These are phyloP conservation scores for Gloeophyllum trabeum DNA, from an alignment of 768 basidiomycete genomes.

Conservation along the genomic window DNA sequence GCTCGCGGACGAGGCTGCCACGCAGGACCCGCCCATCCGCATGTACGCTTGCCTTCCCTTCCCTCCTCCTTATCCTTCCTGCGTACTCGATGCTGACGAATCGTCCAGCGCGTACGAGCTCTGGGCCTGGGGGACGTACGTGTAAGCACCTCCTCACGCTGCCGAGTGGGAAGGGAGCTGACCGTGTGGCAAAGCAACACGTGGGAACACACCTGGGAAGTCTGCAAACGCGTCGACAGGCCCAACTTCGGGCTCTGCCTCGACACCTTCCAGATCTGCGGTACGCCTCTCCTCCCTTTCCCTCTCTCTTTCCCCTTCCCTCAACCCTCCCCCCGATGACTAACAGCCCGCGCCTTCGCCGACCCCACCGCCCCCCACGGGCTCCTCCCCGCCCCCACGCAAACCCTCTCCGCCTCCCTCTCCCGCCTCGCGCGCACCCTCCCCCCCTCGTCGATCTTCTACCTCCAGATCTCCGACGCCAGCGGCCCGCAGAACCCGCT, in stretches of 20 bases:
- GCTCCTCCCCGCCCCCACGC: slow-evolving; percentile 7
- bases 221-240: slow-evolving; percentile 16
- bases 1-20: slow-evolving; percentile 16
- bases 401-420: slow-evolving; percentile 8
- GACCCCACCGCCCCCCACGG: slow-evolving; percentile 11
- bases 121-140: slow-evolving; percentile 20
- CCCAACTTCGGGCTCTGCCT: slow-evolving; percentile 20
- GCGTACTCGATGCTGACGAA: not conserved
- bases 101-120: slow-evolving; percentile 18
- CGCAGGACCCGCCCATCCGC: slow-evolving; percentile 15
- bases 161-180: not conserved
- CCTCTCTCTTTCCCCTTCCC: not conserved
- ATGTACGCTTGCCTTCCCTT: slow-evolving; percentile 7
- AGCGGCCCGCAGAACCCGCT: slow-evolving; percentile 4
- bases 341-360: slow-evolving; percentile 15
- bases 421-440: slow-evolving; percentile 10
- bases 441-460: slow-evolving; percentile 17
- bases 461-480: slow-evolving; percentile 20
- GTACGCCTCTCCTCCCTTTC: slow-evolving; percentile 7
- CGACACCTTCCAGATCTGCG: slow-evolving; percentile 20
- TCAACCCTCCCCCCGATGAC: not conserved
- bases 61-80: not conserved
- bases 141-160: slow-evolving; percentile 9
- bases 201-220: slow-evolving; percentile 19
- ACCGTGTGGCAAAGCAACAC: no score